Evolutionary conservation across 345 rosid genomes (phyloP), one percentile per base, ranked within the genome.

Genomic region (Eucalyptus grandis): DNA sequence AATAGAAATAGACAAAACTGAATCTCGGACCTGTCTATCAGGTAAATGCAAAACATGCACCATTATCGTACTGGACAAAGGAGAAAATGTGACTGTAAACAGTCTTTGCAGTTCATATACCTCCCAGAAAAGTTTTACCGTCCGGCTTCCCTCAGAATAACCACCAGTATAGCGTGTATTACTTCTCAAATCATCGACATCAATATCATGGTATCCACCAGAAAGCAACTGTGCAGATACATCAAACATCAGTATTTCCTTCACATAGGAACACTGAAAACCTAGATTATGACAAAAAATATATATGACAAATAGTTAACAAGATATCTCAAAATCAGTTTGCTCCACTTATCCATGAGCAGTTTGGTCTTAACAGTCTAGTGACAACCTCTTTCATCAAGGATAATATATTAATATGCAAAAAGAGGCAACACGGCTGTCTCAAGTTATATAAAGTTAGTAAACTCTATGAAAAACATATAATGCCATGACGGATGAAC

Each of bases 81-180:
- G 13, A 13, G 15, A 72, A 37, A 88, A 69, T 4, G 27, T 26
- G 53, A 77, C 24, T 13, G 44, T 14, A 37, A 72, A 77, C 27
- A 2, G 85, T 44, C 83, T 40, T 31, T n/a, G 81, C 54, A 83
- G 26, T 90, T 14, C 24, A 24, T 26, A 37, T 95, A 98, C 99
- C 99, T 98, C 99, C 99, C 99, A 98, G 62, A 98, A 98, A 85
- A 95, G 94, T 91, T 96, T 98, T 90, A 98, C 91, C 3, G 98
- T 94, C 89, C 98, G 94, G 91, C 97, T 98, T 93, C 97, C 96
- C 90, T 95, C 99, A 30, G 94, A 89, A 93, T 98, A 98, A 90
- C 99, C 99, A 89, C 99, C 99, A 81, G 98, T 94, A 93, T 98
- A 96, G 90, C 94, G 94, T 50, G 99, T 96, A 93, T 96, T 94